These are phyloP conservation scores for Elasticomyces elasticus DNA, from an alignment of 495 filamentous ascomycete genomes.

Conservation along the genomic window DNA sequence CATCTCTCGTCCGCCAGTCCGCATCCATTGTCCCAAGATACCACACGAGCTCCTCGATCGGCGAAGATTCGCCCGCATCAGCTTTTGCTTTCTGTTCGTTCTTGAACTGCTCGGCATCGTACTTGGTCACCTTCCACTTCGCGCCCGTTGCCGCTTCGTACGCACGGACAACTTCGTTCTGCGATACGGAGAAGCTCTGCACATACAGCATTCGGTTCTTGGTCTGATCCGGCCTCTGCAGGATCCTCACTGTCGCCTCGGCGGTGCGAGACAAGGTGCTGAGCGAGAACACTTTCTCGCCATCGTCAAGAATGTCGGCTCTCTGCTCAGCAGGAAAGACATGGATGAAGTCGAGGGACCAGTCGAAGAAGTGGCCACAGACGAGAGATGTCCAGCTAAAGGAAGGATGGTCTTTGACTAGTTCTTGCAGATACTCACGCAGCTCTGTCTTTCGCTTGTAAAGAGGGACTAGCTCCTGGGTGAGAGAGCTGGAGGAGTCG, in stretches of 20 bases:
- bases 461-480: slow-evolving; percentile 31
- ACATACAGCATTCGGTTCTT: slow-evolving; percentile 42
- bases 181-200: slow-evolving; percentile 36
- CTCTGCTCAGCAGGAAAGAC: slow-evolving; percentile 35
- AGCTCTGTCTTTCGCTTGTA: slow-evolving; percentile 38
- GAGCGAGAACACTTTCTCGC: slow-evolving; percentile 31
- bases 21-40: slow-evolving; percentile 17
- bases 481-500: slow-evolving; percentile 27
- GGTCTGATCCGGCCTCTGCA: slow-evolving; percentile 35
- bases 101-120: slow-evolving; percentile 26
- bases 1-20: slow-evolving; percentile 10
- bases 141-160: slow-evolving; percentile 36
- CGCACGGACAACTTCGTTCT: slow-evolving; percentile 38
- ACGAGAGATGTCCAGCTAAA: slow-evolving; percentile 43
- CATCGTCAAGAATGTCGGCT: slow-evolving; percentile 39
- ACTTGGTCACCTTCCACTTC: slow-evolving; percentile 34
- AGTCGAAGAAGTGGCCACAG: slow-evolving; percentile 44
- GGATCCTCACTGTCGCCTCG: slow-evolving; percentile 32
- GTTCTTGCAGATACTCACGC: slow-evolving; percentile 37
- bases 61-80: slow-evolving; percentile 4
- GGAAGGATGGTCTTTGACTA: slow-evolving; percentile 30
- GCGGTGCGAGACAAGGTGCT: slow-evolving; percentile 37
- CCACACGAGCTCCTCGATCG: slow-evolving; percentile 18
- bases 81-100: slow-evolving; percentile 11
- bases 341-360: slow-evolving; percentile 38